Conservation (phyloP, 345 rosid species). For the Iberis pinnata region DNA sequence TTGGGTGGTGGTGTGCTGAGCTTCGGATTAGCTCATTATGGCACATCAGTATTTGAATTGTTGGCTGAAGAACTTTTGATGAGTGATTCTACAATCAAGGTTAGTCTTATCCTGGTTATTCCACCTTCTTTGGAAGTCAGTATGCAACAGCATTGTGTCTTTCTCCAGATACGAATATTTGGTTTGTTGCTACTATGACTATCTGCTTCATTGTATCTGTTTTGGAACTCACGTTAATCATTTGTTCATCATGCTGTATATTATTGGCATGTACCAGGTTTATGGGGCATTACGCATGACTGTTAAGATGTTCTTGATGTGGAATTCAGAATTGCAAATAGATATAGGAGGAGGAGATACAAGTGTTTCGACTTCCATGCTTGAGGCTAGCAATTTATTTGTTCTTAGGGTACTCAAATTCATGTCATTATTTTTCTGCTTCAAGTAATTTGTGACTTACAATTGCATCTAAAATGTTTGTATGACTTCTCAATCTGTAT, state of each 20-base stretch:
- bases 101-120: slow-evolving; percentile 26
- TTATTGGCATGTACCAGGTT: slow-evolving; percentile 43
- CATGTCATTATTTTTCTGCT: slow-evolving; percentile 18
- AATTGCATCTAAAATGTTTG: slow-evolving; percentile 1
- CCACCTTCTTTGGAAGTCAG: slow-evolving; percentile 1
- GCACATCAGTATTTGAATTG: slow-evolving; percentile 89
- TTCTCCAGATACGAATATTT: neutral
- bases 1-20: slow-evolving; percentile 67
- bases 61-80: slow-evolving; percentile 92
- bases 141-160: slow-evolving; percentile 29
- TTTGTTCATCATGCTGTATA: slow-evolving; percentile 7
- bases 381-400: slow-evolving; percentile 91
- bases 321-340: slow-evolving; percentile 90
- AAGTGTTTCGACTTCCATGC: slow-evolving; percentile 70
- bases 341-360: slow-evolving; percentile 79
- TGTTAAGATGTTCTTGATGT: slow-evolving; percentile 96
- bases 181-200: slow-evolving; percentile 4
- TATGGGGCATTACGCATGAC: slow-evolving; percentile 98
- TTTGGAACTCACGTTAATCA: neutral
- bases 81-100: slow-evolving; percentile 93
- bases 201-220: slow-evolving; percentile 16
- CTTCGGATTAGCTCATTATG: slow-evolving; percentile 86
- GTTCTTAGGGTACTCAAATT: slow-evolving; percentile 68
- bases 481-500: slow-evolving; percentile 7
- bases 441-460: slow-evolving; percentile 17